Evolutionary conservation across 2,329 filamentous ascomycete species (phyloP), one percentile per base, ranked within the genome.

Genomic region (Monilinia aucupariae): DNA sequence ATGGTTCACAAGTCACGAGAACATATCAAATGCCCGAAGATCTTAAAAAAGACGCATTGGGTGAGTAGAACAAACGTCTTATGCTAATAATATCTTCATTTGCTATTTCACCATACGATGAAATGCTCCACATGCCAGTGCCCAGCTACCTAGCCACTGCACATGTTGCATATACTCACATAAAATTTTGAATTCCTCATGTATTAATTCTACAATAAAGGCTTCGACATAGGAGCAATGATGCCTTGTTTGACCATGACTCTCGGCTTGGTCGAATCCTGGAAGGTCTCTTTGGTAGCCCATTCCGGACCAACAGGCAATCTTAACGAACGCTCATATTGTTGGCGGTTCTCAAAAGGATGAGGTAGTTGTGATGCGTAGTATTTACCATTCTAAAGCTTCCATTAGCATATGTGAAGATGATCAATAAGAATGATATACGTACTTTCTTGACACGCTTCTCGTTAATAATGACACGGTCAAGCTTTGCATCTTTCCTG

Each of bases 251-350:
- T 97, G 75, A 96, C 80, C 75, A 97, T 80, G 68, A 97, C 84
- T 71, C 91, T 85, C 64, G 94, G 94, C 82, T 93, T 96, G 64
- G 90, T 96, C 65, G 85, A 85, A 70, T 89, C 85, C 80, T 97
- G 92, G 82, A 94, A 94, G 17, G 89, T 91, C 79, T 91, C 86
- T 83, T 96, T 97, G n/a, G 93, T 97, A 69, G 87, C 86, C 92
- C 93, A 99, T 76, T 99, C 93, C 20, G 89, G 91, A 1, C 94
- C 94, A 65, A 97, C 85, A 1, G 94, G 94, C 68, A 97, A 78
- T 50, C 93, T 82, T 64, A 97, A 79, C 67, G 89, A 90, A 58
- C 93, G 81, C 80, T 99, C 94, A 77, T 97, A 97, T 79, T 97
- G 92, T 72, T 89, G 83, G 69, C 82, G 83, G 34, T 84, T 91